A percentile compares a stretch with the other conserved stretches of the same genome.
These are phyloP conservation scores for Rubia yunnanensis DNA, from an alignment of 257 asterid genomes.

Conservation along the genomic window DNA sequence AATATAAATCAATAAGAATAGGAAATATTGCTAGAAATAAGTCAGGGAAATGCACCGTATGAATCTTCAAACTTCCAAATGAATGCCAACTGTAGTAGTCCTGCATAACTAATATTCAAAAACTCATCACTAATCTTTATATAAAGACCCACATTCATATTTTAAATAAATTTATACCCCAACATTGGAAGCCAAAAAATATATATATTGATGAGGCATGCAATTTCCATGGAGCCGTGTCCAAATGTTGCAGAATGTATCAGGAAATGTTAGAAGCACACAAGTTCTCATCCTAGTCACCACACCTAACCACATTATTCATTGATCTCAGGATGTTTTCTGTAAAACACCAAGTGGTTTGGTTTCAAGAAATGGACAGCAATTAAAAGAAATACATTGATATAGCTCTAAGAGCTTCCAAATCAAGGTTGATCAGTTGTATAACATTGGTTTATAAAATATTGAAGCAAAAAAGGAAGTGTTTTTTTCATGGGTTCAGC, in stretches of 20 bases:
- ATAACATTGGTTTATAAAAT: too few relatives aligned
- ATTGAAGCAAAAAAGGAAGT: too few relatives aligned
- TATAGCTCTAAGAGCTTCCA: too few relatives aligned
- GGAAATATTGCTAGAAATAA: slow-evolving; percentile 18
- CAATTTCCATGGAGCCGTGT: background rate
- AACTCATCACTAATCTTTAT: slow-evolving; percentile 7
- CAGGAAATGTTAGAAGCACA: background rate
- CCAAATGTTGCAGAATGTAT: background rate
- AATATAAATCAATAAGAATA: background rate
- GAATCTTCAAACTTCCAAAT: slow-evolving; percentile 70
- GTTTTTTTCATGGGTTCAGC: too few relatives aligned
- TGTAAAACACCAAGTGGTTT: background rate
- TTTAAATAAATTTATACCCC: background rate
- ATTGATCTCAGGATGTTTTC: background rate
- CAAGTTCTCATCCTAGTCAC: background rate
- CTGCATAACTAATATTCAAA: slow-evolving; percentile 32
- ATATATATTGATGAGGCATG: background rate
- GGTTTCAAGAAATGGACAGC: too few relatives aligned
- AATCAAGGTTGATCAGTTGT: too few relatives aligned
- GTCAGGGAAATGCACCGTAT: slow-evolving; percentile 35
- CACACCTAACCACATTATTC: background rate
- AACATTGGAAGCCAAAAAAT: background rate
- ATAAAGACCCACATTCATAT: background rate
- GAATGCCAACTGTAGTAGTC: slow-evolving; percentile 54
- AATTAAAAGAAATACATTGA: too few relatives aligned